These are phyloP conservation scores for Pichia californica DNA, from an alignment of 805 yeast genomes.

Conservation along the genomic window DNA sequence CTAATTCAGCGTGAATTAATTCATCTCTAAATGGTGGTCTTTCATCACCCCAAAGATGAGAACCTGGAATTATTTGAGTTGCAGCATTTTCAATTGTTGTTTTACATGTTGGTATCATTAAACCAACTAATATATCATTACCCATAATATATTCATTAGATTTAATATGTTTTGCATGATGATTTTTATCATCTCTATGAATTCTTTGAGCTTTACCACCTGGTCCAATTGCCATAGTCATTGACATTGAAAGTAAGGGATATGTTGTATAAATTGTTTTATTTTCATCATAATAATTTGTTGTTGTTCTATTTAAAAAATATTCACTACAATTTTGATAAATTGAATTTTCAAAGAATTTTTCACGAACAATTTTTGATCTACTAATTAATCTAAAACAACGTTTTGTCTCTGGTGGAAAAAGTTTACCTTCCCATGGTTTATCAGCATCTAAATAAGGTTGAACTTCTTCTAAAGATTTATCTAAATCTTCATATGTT, in stretches of 20 bases:
- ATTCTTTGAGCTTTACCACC: conserved; percentile 18
- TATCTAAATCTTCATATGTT: conserved; percentile 11
- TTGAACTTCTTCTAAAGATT: conserved; percentile 15
- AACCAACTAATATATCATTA: conserved; percentile 17
- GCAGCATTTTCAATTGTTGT: conserved; percentile 27
- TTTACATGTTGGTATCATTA: conserved; percentile 15
- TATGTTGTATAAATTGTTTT: conserved; percentile 13
- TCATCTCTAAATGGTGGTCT: conserved; percentile 23
- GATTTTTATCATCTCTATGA: conserved; percentile 20
- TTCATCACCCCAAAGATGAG: conserved; percentile 28
- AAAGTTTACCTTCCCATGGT: conserved; percentile 22
- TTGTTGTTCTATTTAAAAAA: conserved; percentile 10
- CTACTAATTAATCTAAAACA: conserved; percentile 17
- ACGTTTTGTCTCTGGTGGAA: conserved; percentile 21
- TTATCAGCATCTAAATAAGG: conserved; percentile 17
- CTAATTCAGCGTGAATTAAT: conserved; percentile 19
- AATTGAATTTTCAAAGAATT: conserved; percentile 11
- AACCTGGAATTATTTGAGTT: conserved; percentile 27
- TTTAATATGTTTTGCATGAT: conserved; percentile 17
- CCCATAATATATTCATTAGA: conserved; percentile 12
- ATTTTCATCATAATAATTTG: conserved; percentile 13
- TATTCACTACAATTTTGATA: conserved; percentile 12
- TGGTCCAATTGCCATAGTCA: conserved; percentile 19
- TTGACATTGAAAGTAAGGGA: conserved; percentile 15
- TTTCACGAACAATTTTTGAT: conserved; percentile 15